A percentile compares a stretch with the other conserved stretches of the same genome.
phyloP scores from a whole-genome alignment of 2,329 filamentous ascomycete species.

The Aspergillus neotritici region DNA sequence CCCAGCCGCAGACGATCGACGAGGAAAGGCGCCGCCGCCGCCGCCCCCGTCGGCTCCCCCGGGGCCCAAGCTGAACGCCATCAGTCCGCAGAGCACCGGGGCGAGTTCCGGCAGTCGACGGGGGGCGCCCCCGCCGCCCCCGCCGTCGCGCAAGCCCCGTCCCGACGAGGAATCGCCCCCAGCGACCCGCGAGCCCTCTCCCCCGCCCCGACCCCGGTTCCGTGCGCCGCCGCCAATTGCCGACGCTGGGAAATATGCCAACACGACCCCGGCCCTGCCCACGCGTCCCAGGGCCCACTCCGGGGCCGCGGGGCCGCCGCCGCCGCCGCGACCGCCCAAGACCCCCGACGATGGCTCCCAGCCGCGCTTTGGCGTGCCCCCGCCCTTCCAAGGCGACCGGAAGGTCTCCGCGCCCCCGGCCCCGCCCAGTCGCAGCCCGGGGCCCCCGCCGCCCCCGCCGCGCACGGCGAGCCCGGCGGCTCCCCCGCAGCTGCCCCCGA shows the following conservation, averaged over 20 bases:
- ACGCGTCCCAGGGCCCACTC: constrained; percentile 48
- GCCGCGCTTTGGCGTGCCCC: constrained; percentile 69
- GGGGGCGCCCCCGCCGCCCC: constrained; percentile 57
- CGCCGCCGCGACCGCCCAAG: constrained; percentile 64
- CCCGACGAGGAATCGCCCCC: constrained; percentile 51
- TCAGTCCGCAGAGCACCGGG: constrained; percentile 60
- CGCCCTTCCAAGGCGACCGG: constrained; percentile 66
- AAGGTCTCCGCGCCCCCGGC: constrained; percentile 62
- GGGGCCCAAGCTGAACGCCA: constrained; percentile 35
- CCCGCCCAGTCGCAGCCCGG: constrained; percentile 62
- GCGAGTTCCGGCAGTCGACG: constrained; percentile 46
- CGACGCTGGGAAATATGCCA: constrained; percentile 81
- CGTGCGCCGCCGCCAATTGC: constrained; percentile 80
- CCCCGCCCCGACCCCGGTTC: constrained; percentile 63
- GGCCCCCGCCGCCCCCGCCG: constrained; percentile 63
- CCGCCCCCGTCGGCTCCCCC: constrained; percentile 51
- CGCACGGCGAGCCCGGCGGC: constrained; percentile 41
- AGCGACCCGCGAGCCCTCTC: constrained; percentile 66
- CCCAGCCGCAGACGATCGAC: constrained; percentile 42
- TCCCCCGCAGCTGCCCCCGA: constrained; percentile 48
- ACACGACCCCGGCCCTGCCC: constrained; percentile 43
- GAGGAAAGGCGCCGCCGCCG: constrained; percentile 55
- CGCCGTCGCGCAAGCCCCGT: constrained; percentile 44
- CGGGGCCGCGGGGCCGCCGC: constrained; percentile 55
- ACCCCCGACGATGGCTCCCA: constrained; percentile 62